phyloP scores from a whole-genome alignment of 1,284 basidiomycete genomes.

The Rhodotorula sp. region DNA sequence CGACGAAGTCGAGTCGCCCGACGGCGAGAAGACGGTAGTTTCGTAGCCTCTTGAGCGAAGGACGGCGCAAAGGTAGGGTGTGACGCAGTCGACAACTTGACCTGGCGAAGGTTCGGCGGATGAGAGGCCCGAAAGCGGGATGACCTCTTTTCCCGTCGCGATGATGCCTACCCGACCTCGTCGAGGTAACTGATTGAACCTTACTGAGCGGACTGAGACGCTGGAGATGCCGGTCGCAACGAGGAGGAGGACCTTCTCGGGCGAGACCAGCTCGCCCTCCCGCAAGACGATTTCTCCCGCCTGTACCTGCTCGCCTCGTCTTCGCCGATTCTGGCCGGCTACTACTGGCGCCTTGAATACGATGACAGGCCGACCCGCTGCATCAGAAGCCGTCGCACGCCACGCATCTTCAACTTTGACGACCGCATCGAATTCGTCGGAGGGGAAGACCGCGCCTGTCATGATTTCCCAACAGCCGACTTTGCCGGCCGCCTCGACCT shows the following conservation, averaged over 20 bases:
- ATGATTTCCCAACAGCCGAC: slow-evolving; percentile 16
- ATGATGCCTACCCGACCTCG: slow-evolving; percentile 3
- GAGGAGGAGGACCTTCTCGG: slow-evolving; percentile 13
- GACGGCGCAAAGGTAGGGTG: slow-evolving; percentile 6
- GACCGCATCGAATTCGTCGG: not conserved
- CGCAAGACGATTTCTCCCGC: not conserved
- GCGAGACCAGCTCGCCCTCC: slow-evolving; percentile 1
- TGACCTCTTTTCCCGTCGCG: slow-evolving; percentile 14
- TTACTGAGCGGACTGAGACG: not conserved
- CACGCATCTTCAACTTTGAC: slow-evolving; percentile 11
- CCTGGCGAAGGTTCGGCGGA: not conserved
- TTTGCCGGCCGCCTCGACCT: not conserved
- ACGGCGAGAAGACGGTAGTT: not conserved
- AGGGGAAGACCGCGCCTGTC: slow-evolving; percentile 14
- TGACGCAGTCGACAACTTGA: slow-evolving; percentile 18
- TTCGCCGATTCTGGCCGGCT: not conserved
- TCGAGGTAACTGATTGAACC: not conserved
- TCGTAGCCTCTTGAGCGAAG: slow-evolving; percentile 4
- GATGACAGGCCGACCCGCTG: not conserved
- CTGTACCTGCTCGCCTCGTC: slow-evolving; percentile 9
- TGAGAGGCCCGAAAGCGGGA: not conserved
- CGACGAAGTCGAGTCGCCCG: slow-evolving; percentile 4
- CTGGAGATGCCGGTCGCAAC: not conserved
- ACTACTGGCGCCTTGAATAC: not conserved
- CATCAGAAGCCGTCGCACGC: not conserved